These are phyloP conservation scores for Mycosphaerelloides madeirae DNA, from an alignment of 2,329 filamentous ascomycete species.

Conservation along the genomic window DNA sequence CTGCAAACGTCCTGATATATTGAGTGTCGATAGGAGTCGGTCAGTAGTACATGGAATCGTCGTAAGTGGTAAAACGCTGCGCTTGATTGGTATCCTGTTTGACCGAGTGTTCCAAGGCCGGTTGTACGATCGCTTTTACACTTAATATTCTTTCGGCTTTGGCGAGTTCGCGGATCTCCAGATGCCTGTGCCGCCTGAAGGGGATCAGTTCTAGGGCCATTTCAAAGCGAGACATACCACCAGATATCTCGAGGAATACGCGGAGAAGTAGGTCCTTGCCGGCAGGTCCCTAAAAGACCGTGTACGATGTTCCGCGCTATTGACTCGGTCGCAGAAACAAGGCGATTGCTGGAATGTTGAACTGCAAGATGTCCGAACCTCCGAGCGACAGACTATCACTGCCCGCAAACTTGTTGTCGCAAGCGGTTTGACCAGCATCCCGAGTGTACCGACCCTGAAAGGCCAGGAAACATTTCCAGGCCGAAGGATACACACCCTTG, in stretches of 20 bases:
- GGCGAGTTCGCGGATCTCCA: background rate
- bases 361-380: background rate
- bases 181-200: constrained; percentile 9
- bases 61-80: background rate
- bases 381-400: background rate
- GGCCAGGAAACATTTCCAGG: constrained; percentile 20
- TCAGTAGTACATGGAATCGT: background rate
- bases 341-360: background rate
- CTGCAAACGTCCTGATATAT: background rate
- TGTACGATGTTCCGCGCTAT: constrained; percentile 4
- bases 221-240: constrained; percentile 24
- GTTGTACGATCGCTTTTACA: background rate
- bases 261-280: constrained; percentile 19
- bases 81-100: background rate
- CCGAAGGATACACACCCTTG: constrained; percentile 23
- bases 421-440: constrained; percentile 19
- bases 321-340: background rate
- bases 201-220: constrained; percentile 15
- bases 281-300: constrained; percentile 18
- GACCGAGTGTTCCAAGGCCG: background rate
- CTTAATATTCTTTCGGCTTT: background rate
- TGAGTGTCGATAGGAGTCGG: background rate
- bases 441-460: constrained; percentile 30
- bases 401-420: constrained; percentile 22
- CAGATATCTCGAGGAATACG: constrained; percentile 23